Evolutionary conservation across 345 rosid species (phyloP), one percentile per base, ranked within the genome.

Genomic region (Rhizophora mangle): DNA sequence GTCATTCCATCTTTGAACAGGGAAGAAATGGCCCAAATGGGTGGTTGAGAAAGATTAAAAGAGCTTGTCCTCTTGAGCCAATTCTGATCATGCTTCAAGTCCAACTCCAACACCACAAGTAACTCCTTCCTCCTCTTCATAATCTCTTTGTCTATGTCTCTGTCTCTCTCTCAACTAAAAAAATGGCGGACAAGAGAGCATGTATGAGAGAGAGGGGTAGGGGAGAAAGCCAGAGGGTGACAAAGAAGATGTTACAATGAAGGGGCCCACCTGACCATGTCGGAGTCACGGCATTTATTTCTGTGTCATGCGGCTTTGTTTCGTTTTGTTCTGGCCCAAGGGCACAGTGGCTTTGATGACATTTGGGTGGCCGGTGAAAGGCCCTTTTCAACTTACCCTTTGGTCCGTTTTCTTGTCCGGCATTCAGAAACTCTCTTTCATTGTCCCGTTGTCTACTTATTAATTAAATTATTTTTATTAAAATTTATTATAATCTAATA

Each of bases 331-430:
- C 21, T 10, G 39, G 37, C 26, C 18, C 1, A 6, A 24, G 29
- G 59, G 59, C 11, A 26, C 15, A 37, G 49, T 20, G 24, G 21
- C 29, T 9, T 71, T 64, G 63, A 31, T 55, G 59, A 34, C 8
- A 22, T 58, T 49, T 73, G 60, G 67, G 71, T 71, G 88, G 88
- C 85, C 84, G 85, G 82, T 86, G 86, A 74, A 81, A 79, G 68
- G 81, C 77, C 71, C 78, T 65, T 86, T 84, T 86, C 90, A 76
- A 81, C 88, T 79, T 82, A 77, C 82, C 74, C 68, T 75, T 72
- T 78, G 88, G 79, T 73, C 63, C 36, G 54, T 70, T 15, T 72
- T 65, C 29, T 60, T 70, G 65, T 53, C 3, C 22, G 60, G 24
- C 60, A 56, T 16, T 9, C 47, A 10, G 15, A 22, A 10, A 56